phyloP scores from a whole-genome alignment of 306 rosid species.

The Abrus pulchellus region DNA sequence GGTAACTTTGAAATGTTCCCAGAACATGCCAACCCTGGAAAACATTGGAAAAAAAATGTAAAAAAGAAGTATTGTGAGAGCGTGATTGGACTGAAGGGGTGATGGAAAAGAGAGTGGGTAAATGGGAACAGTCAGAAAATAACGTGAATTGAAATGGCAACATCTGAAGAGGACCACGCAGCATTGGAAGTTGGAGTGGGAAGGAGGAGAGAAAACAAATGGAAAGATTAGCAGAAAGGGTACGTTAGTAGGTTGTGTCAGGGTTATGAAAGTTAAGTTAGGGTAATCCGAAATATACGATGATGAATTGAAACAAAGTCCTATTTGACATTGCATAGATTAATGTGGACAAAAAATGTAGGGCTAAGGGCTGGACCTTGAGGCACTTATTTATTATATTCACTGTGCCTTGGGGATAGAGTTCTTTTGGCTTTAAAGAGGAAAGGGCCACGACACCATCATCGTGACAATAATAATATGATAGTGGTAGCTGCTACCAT shows the following conservation, averaged over 20 bases:
- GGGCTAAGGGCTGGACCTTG: neutral
- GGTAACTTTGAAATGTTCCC: neutral
- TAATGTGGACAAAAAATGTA: conserved; percentile 28
- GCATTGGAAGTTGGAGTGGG: conserved; percentile 40
- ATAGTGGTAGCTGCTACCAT: conserved; percentile 2
- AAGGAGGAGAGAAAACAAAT: conserved; percentile 11
- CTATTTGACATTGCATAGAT: neutral
- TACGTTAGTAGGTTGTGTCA: conserved; percentile 43
- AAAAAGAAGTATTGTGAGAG: neutral
- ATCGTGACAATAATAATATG: conserved; percentile 43
- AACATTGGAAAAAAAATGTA: neutral
- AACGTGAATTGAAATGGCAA: conserved; percentile 42
- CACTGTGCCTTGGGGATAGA: conserved; percentile 32
- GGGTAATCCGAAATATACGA: conserved; percentile 11
- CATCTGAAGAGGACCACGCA: conserved; percentile 51
- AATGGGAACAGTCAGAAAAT: conserved; percentile 43
- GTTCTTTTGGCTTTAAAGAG: conserved; percentile 34
- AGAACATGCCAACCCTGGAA: neutral
- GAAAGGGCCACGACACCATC: conserved; percentile 39
- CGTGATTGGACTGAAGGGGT: neutral
- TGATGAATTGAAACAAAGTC: no score
- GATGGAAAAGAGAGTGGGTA: conserved; percentile 41
- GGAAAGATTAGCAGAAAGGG: conserved; percentile 34
- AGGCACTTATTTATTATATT: neutral
- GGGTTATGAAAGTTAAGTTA: conserved; percentile 53